phyloP scores from a whole-genome alignment of 805 yeast species.

The Ogataea methanolica region DNA sequence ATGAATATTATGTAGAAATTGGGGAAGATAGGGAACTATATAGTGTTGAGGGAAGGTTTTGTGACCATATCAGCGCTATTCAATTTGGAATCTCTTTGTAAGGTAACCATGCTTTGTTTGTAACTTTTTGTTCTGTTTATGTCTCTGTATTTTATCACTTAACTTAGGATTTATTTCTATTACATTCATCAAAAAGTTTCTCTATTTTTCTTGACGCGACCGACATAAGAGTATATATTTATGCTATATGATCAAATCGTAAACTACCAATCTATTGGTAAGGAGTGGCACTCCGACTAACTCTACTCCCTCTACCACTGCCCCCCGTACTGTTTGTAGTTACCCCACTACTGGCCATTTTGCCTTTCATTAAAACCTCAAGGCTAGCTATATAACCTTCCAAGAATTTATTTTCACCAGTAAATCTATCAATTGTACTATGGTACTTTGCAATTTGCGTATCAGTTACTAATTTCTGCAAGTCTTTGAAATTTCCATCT shows the following conservation, averaged over 20 bases:
- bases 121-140: neutral
- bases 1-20: constrained; percentile 3
- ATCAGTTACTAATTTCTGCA: constrained; percentile 18
- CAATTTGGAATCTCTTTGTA: constrained; percentile 11
- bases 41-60: constrained; percentile 14
- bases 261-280: constrained; percentile 6
- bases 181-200: neutral
- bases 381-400: constrained; percentile 20
- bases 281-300: constrained; percentile 24
- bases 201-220: neutral
- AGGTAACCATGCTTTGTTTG: neutral
- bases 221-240: neutral
- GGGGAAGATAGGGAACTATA: constrained; percentile 11
- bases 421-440: constrained; percentile 3
- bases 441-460: constrained; percentile 7
- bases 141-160: neutral
- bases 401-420: constrained; percentile 22
- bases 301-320: constrained; percentile 10
- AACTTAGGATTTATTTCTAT: neutral
- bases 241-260: no score
- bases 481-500: constrained; percentile 31
- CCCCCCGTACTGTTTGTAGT: neutral
- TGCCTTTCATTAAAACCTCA: constrained; percentile 22
- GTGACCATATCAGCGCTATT: constrained; percentile 14
- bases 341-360: neutral